phyloP scores from a whole-genome alignment of 176 grass and related monocot species.

The Ensete glaucum region DNA sequence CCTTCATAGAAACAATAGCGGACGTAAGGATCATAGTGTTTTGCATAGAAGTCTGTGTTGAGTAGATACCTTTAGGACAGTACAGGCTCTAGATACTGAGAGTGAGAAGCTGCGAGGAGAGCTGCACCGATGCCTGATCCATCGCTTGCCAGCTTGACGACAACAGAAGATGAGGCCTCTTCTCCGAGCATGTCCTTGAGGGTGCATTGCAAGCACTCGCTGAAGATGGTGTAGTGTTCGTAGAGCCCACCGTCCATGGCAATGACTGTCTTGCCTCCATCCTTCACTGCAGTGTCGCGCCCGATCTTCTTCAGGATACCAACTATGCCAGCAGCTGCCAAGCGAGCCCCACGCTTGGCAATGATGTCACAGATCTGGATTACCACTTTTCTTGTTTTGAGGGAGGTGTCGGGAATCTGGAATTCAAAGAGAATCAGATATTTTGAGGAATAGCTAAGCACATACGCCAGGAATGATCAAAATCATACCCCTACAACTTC shows the following conservation, averaged over 20 bases:
- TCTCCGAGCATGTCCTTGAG: conserved; percentile 34
- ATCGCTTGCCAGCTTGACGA: conserved; percentile 31
- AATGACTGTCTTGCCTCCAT: conserved; percentile 27
- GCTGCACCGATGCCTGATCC: conserved; percentile 31
- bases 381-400: conserved; percentile 37
- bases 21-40: too few relatives aligned
- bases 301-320: conserved; percentile 59
- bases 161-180: conserved; percentile 21
- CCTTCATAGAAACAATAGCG: neutral
- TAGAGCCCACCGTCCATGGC: conserved; percentile 35
- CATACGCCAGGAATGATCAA: neutral
- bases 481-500: conserved; percentile 42
- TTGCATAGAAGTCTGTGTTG: neutral
- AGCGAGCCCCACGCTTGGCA: conserved; percentile 38
- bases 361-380: conserved; percentile 34
- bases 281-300: conserved; percentile 6
- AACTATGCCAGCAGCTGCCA: conserved; percentile 48
- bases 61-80: conserved; percentile 1
- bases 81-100: conserved; percentile 25
- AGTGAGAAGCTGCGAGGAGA: conserved; percentile 32
- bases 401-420: conserved; percentile 44
- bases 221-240: conserved; percentile 31
- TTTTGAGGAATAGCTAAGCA: neutral
- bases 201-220: conserved; percentile 26
- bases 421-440: conserved; percentile 7